A percentile compares a stretch with the other conserved stretches of the same genome.
Evolutionary conservation across 2,329 filamentous ascomycete species (phyloP).

Genomic region (Phialophora tarda): DNA sequence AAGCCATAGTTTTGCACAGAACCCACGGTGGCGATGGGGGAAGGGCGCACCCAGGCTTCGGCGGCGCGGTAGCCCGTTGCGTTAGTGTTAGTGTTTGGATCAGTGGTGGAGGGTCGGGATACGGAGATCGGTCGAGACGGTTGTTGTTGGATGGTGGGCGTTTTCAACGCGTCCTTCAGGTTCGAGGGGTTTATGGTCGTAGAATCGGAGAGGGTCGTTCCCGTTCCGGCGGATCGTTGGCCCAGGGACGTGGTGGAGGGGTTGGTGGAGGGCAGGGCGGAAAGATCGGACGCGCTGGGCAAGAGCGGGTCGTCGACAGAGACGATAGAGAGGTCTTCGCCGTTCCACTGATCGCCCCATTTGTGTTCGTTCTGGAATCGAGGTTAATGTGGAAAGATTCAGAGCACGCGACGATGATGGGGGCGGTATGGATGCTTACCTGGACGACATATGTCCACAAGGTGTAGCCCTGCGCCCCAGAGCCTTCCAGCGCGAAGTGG

Average conservation of each 20-base stretch:
- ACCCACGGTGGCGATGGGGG: conserved; percentile 76
- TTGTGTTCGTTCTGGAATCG: conserved; percentile 74
- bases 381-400: conserved; percentile 8
- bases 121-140: neutral
- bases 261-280: conserved; percentile 45
- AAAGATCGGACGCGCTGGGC: conserved; percentile 43
- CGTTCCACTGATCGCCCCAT: conserved; percentile 95
- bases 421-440: conserved; percentile 52
- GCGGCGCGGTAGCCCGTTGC: conserved; percentile 80
- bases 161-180: conserved; percentile 71
- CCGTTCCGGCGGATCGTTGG: conserved; percentile 56
- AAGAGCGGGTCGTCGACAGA: conserved; percentile 77
- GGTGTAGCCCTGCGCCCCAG: conserved; percentile 81
- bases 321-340: conserved; percentile 91
- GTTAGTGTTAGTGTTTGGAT: neutral
- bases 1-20: conserved; percentile 75
- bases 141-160: conserved; percentile 63
- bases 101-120: neutral
- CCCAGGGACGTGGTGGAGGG: conserved; percentile 47
- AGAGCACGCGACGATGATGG: neutral
- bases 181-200: conserved; percentile 73
- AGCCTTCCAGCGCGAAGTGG: conserved; percentile 87
- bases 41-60: conserved; percentile 89
- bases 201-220: conserved; percentile 53
- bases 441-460: conserved; percentile 83